Base-by-base conservation (phyloP, 352 stramenopile species). In the Phytopythium vexans region DNA sequence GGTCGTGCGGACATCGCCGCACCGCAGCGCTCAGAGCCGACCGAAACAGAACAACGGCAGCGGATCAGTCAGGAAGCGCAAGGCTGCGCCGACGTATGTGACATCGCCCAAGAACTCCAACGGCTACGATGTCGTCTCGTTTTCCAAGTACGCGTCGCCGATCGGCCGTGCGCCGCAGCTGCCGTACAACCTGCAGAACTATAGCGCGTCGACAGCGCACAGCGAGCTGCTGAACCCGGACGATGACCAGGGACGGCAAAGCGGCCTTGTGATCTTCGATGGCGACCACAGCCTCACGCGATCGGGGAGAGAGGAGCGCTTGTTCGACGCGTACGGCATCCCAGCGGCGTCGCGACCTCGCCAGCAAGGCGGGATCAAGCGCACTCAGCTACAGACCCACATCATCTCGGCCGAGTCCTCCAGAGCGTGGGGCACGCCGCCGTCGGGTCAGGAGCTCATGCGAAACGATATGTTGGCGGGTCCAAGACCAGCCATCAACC, bases 321-420 rank as follows among this genome's bases (percentile, higher is more conserved):
- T 91, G 3, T 83, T 89, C 40, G 77, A 88, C 32, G 82, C 77
- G 4, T 91, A 91, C 44, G 81, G 77, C 1, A 66, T 91, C 9
- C 53, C 58, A 31, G 34, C 58, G n/a, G 38, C 47, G 2, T 9
- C 66, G 45, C 10, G 57, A 12, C 11, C 32, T 37, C 32, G 15
- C 34, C 10, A 53, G 15, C 10, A 58, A 8, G 42, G 68, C 62
- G 74, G 76, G 6, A 81, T 85, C 37, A 89, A 88, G 47, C 61
- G 79, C 37, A 63, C 71, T 11, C 74, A 89, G 41, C 57, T 88
- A 2, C 73, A 70, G 54, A 77, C 74, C 14, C 74, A 86, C 48
- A 39, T 86, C 6, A 52, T 82, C 0, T 74, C 69, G 3, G 69
- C 66, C 32, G 60, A 77, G 50, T 52, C 48, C 15, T 54, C 39